Base-by-base conservation (phyloP, 768 basidiomycete genomes). In the Tulasnella sp. region DNA sequence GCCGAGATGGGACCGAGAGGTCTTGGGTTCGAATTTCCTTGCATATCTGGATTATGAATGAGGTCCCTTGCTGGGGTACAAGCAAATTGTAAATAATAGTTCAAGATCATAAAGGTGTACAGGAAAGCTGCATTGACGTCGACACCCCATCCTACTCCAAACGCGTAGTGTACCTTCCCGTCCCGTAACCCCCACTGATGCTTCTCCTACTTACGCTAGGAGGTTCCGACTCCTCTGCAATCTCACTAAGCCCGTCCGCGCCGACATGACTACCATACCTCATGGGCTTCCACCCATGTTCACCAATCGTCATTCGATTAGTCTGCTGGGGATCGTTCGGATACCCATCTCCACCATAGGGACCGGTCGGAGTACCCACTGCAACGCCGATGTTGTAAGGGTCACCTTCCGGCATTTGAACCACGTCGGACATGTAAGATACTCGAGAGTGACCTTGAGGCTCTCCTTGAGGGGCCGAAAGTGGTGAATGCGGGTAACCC, bases 271-370 rank as follows among this genome's bases (percentile, higher is more conserved):
- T 48, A n/a, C 10, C 46, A 48, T 75, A 48, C 75, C 75, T 6
- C 44, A 44, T 56, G n/a, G 75, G 44, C 21, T 48, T 44, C 75
- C 75, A 75, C 24, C 75, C 75, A 27, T 34, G 44, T 34, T 75
- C 75, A 5, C 46, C 46, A 18, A 75, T 75, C 27, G 75, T 75
- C 40, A 75, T 48, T 36, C 75, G 75, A 19, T 75, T 75, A 19
- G 12, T 36, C 44, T 68, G 40, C 75, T 48, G 75, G 12, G 24
- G 75, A 34, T 36, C 40, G 19, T 74, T n/a, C 34, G 40, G 24
- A 74, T 75, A n/a, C 31, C 44, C 62, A 5, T 75, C 75, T n/a
- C 44, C 44, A 8, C 27, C 40, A 36, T 36, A 42, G 27, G 74
- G 27, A 8, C 46, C 27, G 6, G 74, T 74, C 27, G 74, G 74